These are phyloP conservation scores for Chondrus crispus DNA, from an alignment of 23 red algal genomes.

Conservation along the genomic window DNA sequence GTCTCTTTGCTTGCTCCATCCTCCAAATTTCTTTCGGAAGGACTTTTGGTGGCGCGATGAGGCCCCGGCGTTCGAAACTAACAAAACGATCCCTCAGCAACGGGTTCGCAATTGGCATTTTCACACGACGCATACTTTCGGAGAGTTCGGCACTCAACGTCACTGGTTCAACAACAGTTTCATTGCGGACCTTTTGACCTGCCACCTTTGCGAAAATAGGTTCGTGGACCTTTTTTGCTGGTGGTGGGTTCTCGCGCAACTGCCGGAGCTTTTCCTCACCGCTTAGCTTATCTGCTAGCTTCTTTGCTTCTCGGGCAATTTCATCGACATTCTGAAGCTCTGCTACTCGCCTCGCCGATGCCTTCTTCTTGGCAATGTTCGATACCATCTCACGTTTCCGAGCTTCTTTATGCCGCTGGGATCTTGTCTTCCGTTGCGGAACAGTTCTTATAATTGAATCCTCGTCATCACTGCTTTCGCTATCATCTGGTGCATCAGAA, in stretches of 20 bases:
- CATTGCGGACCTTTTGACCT: slow-evolving; percentile 38
- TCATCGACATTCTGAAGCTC: slow-evolving; percentile 38
- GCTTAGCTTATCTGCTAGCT: slow-evolving; percentile 40
- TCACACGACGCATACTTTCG: slow-evolving; percentile 33
- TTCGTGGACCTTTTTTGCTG: neutral
- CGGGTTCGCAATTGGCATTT: slow-evolving; percentile 52
- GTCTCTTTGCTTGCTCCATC: slow-evolving; percentile 36
- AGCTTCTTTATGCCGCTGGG: slow-evolving; percentile 40
- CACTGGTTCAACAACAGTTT: slow-evolving; percentile 15
- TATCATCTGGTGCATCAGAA: neutral
- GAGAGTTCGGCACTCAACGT: slow-evolving; percentile 55
- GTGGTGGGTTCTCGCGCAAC: neutral
- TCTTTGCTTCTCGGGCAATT: neutral
- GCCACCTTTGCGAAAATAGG: slow-evolving; percentile 13
- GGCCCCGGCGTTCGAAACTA: slow-evolving; percentile 50
- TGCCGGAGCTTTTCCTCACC: slow-evolving; percentile 20
- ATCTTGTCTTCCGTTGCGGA: slow-evolving; percentile 34
- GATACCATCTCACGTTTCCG: slow-evolving; percentile 35
- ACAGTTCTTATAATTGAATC: neutral
- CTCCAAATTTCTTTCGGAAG: slow-evolving; percentile 39
- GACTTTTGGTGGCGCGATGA: slow-evolving; percentile 56
- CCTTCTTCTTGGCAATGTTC: neutral
- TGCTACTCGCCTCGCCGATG: neutral
- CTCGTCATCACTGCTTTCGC: neutral
- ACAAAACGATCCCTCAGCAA: slow-evolving; percentile 41